Conservation (phyloP, 1,139 yeast genomes). For the Geotrichum cucujoidarum region DNA sequence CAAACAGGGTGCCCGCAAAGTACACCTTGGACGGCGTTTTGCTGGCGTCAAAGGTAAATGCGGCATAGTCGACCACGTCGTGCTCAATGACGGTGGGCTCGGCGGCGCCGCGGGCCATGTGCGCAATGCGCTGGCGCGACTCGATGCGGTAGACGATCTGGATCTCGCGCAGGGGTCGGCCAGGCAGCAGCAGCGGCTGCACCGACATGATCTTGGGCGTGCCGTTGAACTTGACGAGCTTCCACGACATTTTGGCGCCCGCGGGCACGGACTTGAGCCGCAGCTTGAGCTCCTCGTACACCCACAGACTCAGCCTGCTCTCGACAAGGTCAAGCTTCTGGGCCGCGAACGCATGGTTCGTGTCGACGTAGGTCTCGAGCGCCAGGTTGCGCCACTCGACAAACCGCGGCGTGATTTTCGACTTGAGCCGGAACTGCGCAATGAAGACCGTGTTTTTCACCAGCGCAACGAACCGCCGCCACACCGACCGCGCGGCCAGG, state of each 20-base stretch:
- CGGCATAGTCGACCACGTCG: slow-evolving; percentile 67
- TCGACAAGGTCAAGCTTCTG: slow-evolving; percentile 44
- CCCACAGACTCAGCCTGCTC: slow-evolving; percentile 54
- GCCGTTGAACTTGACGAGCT: slow-evolving; percentile 59
- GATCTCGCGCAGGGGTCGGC: slow-evolving; percentile 54
- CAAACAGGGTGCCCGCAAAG: slow-evolving; percentile 78
- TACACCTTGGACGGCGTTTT: slow-evolving; percentile 52
- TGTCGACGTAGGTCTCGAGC: slow-evolving; percentile 57
- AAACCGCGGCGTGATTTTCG: slow-evolving; percentile 60
- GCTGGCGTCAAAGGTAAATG: slow-evolving; percentile 69
- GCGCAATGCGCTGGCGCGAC: slow-evolving; percentile 64
- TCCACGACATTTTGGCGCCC: slow-evolving; percentile 65
- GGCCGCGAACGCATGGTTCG: slow-evolving; percentile 63
- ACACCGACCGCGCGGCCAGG: slow-evolving; percentile 38
- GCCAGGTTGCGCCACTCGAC: slow-evolving; percentile 71
- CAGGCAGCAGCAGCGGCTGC: slow-evolving; percentile 62
- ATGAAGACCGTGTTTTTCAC: slow-evolving; percentile 59
- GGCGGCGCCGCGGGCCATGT: slow-evolving; percentile 36
- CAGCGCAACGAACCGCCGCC: slow-evolving; percentile 49
- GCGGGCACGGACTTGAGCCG: slow-evolving; percentile 55
- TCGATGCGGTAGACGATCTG: slow-evolving; percentile 74
- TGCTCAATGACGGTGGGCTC: slow-evolving; percentile 48
- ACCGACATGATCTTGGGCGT: slow-evolving; percentile 70
- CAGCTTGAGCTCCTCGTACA: slow-evolving; percentile 50
- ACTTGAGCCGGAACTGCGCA: slow-evolving; percentile 57